A percentile compares a stretch with the other conserved stretches of the same genome.
Evolutionary conservation across 805 yeast genomes (phyloP).

Genomic region (Brettanomyces nanus): DNA sequence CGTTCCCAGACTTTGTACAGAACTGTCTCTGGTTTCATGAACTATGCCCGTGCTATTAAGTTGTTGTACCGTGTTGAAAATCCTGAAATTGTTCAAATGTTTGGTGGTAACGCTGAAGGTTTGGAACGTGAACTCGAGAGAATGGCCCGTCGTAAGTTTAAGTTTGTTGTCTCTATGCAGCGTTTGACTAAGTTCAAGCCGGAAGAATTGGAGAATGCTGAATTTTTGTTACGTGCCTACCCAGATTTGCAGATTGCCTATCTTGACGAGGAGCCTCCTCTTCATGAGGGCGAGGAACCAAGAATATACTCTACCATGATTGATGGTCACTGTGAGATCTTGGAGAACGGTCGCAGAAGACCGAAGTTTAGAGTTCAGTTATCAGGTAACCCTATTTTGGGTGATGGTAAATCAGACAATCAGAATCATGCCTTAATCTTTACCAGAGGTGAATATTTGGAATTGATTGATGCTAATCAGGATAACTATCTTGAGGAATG

Average conservation of each 20-base stretch:
- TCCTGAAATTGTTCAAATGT: constrained; percentile 94
- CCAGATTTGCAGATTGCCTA: constrained; percentile 88
- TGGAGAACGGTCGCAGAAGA: constrained; percentile 67
- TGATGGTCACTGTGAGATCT: constrained; percentile 71
- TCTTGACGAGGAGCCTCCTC: constrained; percentile 85
- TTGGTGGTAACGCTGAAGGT: constrained; percentile 97
- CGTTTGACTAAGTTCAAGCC: constrained; percentile 62
- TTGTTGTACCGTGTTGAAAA: constrained; percentile 89
- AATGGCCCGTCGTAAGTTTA: constrained; percentile 80
- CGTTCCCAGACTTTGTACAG: constrained; percentile 95
- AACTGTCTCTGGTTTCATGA: constrained; percentile 98
- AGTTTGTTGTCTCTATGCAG: constrained; percentile 80
- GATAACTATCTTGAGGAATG: constrained; percentile 83
- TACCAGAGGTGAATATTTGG: constrained; percentile 79
- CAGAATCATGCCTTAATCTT: constrained; percentile 76
- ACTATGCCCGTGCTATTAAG: constrained; percentile 93
- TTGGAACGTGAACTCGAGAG: constrained; percentile 88
- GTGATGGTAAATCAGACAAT: constrained; percentile 86
- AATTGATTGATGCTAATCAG: constrained; percentile 80
- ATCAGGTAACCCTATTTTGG: constrained; percentile 79
- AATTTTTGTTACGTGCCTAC: constrained; percentile 71
- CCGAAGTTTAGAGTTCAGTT: constrained; percentile 69
- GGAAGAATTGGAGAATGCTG: constrained; percentile 74
- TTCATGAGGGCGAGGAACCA: constrained; percentile 61
- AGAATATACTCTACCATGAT: constrained; percentile 68